Evolutionary conservation across 306 rosid species (phyloP).

Genomic region (Senna siamea): DNA sequence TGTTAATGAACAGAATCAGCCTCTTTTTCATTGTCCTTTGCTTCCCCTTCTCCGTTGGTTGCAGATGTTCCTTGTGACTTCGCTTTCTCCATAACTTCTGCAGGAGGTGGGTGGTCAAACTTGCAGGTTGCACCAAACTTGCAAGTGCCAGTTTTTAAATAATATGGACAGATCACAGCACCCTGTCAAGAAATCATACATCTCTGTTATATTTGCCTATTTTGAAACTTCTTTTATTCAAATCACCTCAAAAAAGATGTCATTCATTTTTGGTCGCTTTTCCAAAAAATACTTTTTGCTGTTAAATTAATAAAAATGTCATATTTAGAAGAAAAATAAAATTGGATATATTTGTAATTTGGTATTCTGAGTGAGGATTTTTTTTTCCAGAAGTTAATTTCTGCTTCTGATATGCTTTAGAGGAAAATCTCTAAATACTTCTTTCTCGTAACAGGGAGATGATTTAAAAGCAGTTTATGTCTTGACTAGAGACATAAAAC

Average conservation of each 20-base stretch:
- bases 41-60: constrained; percentile 46
- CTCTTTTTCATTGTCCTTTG: constrained; percentile 32
- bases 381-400: too few relatives aligned
- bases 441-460: too few relatives aligned
- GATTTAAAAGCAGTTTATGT: not conserved
- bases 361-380: too few relatives aligned
- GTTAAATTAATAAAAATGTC: not conserved
- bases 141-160: constrained; percentile 92
- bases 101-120: constrained; percentile 98
- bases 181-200: constrained; percentile 59
- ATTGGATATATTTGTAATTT: not conserved
- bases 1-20: constrained; percentile 34
- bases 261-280: too few relatives aligned
- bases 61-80: constrained; percentile 55
- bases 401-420: too few relatives aligned
- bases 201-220: not conserved
- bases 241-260: not conserved
- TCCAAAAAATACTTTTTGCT: too few relatives aligned
- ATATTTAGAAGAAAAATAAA: not conserved
- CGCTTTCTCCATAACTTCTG: constrained; percentile 81
- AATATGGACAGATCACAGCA: constrained; percentile 77
- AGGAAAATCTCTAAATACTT: not conserved
- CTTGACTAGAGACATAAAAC: not conserved
- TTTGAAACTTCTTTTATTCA: not conserved
- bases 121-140: constrained; percentile 88